These are phyloP conservation scores for Meyerozyma carpophila DNA, from an alignment of 1,139 yeast genomes.

Conservation along the genomic window DNA sequence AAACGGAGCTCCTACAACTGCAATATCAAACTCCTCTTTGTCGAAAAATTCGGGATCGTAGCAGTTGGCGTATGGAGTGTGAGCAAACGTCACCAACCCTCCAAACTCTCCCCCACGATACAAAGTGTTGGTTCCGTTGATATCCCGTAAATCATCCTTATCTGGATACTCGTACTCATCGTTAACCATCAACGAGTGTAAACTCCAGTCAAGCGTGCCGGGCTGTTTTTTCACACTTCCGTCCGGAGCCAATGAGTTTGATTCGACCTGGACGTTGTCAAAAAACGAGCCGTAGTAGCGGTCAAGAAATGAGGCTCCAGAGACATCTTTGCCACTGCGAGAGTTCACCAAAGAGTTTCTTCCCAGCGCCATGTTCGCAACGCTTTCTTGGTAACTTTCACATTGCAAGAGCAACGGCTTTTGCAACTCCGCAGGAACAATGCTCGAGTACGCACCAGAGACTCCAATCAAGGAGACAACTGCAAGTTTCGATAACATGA, in stretches of 20 bases:
- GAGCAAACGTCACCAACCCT: slow-evolving; percentile 45
- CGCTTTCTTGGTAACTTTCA: background rate
- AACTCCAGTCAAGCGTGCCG: slow-evolving; percentile 17
- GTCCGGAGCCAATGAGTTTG: background rate
- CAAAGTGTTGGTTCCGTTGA: slow-evolving; percentile 26
- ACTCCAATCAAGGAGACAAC: background rate
- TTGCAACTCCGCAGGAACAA: background rate
- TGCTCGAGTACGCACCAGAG: background rate
- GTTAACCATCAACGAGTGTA: slow-evolving; percentile 19
- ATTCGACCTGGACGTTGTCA: slow-evolving; percentile 11
- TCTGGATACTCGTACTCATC: slow-evolving; percentile 28
- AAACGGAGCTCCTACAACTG: slow-evolving; percentile 3
- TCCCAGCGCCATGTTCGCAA: background rate
- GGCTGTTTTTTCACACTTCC: slow-evolving; percentile 16
- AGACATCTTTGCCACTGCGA: slow-evolving; percentile 6
- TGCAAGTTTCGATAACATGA: background rate
- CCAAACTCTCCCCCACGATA: slow-evolving; percentile 39
- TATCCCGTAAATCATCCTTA: slow-evolving; percentile 30
- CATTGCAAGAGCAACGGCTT: background rate
- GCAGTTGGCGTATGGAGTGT: slow-evolving; percentile 34
- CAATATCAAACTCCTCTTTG: slow-evolving; percentile 8
- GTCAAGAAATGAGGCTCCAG: slow-evolving; percentile 20
- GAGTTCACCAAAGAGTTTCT: slow-evolving; percentile 3
- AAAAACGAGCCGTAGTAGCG: slow-evolving; percentile 25
- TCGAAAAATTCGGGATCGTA: slow-evolving; percentile 21